phyloP scores from a whole-genome alignment of 495 filamentous ascomycete genomes.

The Podospora appendiculata region DNA sequence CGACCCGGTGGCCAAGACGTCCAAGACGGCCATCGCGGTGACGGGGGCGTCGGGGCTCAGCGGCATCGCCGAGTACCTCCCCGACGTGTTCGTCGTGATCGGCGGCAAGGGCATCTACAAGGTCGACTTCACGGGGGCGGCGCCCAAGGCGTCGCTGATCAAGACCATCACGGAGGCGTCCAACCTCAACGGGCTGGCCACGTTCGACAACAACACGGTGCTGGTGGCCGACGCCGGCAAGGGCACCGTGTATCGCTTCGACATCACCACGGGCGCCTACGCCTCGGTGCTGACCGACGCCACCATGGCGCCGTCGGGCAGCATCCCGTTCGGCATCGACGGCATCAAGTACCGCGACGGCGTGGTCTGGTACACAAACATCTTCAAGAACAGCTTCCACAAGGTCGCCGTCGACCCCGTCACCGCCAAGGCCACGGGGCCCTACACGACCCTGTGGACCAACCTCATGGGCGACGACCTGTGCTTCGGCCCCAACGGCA shows the following conservation, averaged over 20 bases:
- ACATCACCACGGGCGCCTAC: conserved; percentile 29
- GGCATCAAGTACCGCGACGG: conserved; percentile 27
- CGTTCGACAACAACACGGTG: conserved; percentile 29
- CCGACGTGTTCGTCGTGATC: conserved; percentile 35
- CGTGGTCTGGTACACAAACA: conserved; percentile 36
- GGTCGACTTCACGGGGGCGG: conserved; percentile 25
- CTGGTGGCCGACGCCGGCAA: conserved; percentile 32
- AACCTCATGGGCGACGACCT: conserved; percentile 36
- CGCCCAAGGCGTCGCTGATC: conserved; percentile 25
- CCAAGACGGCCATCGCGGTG: conserved; percentile 22
- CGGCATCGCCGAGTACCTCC: conserved; percentile 34
- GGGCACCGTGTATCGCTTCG: conserved; percentile 33
- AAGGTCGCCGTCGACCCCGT: conserved; percentile 27
- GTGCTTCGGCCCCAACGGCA: conserved; percentile 30
- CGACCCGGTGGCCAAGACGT: conserved; percentile 24
- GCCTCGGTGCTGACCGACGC: conserved; percentile 25
- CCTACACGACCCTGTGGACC: conserved; percentile 29
- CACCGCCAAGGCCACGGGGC: conserved; percentile 28
- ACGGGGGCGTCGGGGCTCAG: conserved; percentile 26
- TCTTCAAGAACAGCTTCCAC: conserved; percentile 36
- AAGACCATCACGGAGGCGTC: conserved; percentile 30
- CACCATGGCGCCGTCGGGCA: conserved; percentile 29
- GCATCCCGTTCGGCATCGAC: conserved; percentile 29
- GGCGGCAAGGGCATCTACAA: conserved; percentile 32
- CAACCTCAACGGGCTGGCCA: conserved; percentile 33